phyloP scores from a whole-genome alignment of 2,329 filamentous ascomycete species.

The Blastomyces silverae region DNA sequence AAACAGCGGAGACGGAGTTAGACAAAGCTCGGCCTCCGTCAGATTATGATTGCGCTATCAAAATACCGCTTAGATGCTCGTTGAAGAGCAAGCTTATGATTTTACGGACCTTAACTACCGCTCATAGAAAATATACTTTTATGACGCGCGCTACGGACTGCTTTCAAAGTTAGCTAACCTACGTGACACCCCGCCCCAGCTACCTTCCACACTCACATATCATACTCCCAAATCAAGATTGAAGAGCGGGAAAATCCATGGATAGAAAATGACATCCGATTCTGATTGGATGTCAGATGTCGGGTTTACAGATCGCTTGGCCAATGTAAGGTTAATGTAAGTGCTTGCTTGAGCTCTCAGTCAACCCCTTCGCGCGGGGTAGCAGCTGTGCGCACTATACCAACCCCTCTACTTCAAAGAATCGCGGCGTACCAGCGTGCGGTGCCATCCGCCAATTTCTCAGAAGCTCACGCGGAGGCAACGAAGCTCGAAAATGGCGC shows the following conservation, averaged over 20 bases:
- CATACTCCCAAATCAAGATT: not conserved
- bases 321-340: slow-evolving; percentile 57
- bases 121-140: not conserved
- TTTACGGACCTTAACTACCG: not conserved
- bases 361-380: not conserved
- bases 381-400: not conserved
- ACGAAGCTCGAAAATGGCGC: slow-evolving; percentile 54
- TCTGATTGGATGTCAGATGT: slow-evolving; percentile 38
- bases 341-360: slow-evolving; percentile 27
- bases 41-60: not conserved
- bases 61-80: not conserved
- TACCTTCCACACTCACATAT: not conserved
- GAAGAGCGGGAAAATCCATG: not conserved
- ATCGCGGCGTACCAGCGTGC: slow-evolving; percentile 43
- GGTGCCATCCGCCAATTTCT: slow-evolving; percentile 40
- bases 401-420: slow-evolving; percentile 13
- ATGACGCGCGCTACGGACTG: not conserved
- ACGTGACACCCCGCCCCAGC: not conserved
- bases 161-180: not conserved
- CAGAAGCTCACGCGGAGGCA: slow-evolving; percentile 52
- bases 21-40: not conserved
- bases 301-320: slow-evolving; percentile 55
- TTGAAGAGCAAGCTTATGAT: not conserved
- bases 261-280: slow-evolving; percentile 23
- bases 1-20: not conserved